Conservation (phyloP, 1,284 basidiomycete species). For the Stereum hirsutum region DNA sequence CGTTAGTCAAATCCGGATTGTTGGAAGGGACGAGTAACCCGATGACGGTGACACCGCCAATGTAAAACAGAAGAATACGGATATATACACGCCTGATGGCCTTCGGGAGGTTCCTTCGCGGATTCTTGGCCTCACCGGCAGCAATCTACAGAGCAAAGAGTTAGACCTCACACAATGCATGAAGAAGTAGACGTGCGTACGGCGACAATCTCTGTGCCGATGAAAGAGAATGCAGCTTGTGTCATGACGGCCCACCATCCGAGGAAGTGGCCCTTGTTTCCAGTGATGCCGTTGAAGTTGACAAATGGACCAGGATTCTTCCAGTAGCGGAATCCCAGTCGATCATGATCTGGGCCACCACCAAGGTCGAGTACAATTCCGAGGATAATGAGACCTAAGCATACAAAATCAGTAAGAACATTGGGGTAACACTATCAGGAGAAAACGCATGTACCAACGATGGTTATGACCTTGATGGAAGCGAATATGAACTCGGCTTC, state of each 20-base stretch:
- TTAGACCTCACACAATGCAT: background rate
- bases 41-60: constrained; percentile 47
- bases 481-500: constrained; percentile 50
- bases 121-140: constrained; percentile 65
- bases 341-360: constrained; percentile 45
- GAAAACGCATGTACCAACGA: constrained; percentile 18
- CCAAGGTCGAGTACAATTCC: constrained; percentile 54
- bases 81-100: constrained; percentile 63
- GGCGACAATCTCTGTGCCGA: constrained; percentile 72
- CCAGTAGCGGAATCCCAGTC: constrained; percentile 41
- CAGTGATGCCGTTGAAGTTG: constrained; percentile 31
- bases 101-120: constrained; percentile 57
- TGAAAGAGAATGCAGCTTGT: constrained; percentile 65
- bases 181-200: constrained; percentile 31
- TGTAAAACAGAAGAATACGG: constrained; percentile 72
- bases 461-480: constrained; percentile 53
- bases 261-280: constrained; percentile 42
- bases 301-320: constrained; percentile 48
- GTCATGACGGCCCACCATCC: constrained; percentile 43
- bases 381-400: constrained; percentile 37
- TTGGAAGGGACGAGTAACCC: constrained; percentile 73
- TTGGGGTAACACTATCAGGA: background rate
- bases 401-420: background rate
- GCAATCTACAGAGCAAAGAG: constrained; percentile 37
- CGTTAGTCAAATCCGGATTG: constrained; percentile 45